Percentiles rank a stretch among this genome's conserved stretches.
Conservation (phyloP, 257 asterid species). For the Eucommia ulmoides region DNA sequence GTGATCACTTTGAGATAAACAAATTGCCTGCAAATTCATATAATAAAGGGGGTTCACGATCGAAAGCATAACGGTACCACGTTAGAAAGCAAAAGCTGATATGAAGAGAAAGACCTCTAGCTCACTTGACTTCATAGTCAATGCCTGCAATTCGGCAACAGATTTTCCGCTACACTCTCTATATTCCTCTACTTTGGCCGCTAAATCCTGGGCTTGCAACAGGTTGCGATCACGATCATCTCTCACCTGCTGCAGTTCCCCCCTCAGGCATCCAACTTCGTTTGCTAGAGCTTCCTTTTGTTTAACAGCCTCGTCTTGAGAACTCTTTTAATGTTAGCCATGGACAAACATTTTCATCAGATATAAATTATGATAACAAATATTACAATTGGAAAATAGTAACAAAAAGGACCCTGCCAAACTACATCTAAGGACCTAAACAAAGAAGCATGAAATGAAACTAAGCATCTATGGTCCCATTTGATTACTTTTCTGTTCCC, state of each 20-base stretch:
- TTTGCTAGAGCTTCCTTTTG: slow-evolving; percentile 60
- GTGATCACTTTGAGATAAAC: slow-evolving; percentile 45
- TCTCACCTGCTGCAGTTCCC: slow-evolving; percentile 68
- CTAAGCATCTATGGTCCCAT: too few species aligned
- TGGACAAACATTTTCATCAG: background rate
- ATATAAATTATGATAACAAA: too few species aligned
- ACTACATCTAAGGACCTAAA: too few species aligned
- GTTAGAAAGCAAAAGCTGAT: background rate
- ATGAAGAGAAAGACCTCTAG: slow-evolving; percentile 60
- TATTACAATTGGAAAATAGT: too few species aligned
- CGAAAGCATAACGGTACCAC: background rate
- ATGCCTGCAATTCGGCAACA: slow-evolving; percentile 34
- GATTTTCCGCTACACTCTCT: slow-evolving; percentile 55
- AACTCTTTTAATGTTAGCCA: slow-evolving; percentile 22
- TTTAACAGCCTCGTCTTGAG: slow-evolving; percentile 60
- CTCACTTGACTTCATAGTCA: slow-evolving; percentile 36
- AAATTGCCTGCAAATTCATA: background rate
- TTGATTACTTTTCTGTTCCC: too few species aligned
- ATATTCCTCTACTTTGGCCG: slow-evolving; percentile 40
- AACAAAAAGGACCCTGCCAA: too few species aligned
- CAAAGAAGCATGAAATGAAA: too few species aligned
- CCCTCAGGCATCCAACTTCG: slow-evolving; percentile 62
- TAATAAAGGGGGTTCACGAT: slow-evolving; percentile 4
- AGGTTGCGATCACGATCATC: slow-evolving; percentile 70
- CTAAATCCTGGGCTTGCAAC: slow-evolving; percentile 41